phyloP scores from a whole-genome alignment of 805 yeast genomes.

The Saturnispora hagleri region DNA sequence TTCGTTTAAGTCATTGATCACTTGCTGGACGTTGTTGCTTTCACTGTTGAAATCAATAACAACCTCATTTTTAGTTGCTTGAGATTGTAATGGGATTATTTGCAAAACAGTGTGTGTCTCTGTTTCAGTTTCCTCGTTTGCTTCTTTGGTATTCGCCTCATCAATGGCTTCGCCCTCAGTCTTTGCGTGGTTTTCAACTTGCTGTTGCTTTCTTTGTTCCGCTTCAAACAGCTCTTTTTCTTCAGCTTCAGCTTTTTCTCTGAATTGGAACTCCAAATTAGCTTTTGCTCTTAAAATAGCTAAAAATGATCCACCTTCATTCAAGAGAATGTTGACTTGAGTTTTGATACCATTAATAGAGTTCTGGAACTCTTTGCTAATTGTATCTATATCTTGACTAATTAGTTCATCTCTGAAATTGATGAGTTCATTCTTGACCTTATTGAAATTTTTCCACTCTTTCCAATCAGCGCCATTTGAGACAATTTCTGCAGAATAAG shows the following conservation, averaged over 20 bases:
- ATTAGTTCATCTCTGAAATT: slow-evolving; percentile 46
- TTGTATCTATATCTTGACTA: slow-evolving; percentile 25
- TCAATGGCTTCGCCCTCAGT: background rate
- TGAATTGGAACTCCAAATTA: slow-evolving; percentile 45
- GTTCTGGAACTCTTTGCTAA: slow-evolving; percentile 19
- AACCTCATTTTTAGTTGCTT: background rate
- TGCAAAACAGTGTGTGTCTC: slow-evolving; percentile 1
- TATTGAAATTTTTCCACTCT: slow-evolving; percentile 55
- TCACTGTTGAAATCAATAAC: background rate
- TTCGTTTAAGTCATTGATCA: background rate
- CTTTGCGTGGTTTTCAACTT: background rate
- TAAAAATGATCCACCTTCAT: slow-evolving; percentile 56
- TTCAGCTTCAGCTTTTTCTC: slow-evolving; percentile 36
- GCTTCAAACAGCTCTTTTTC: slow-evolving; percentile 3
- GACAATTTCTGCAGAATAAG: slow-evolving; percentile 53
- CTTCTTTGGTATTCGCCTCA: background rate
- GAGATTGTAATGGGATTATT: background rate
- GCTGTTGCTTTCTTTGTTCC: slow-evolving; percentile 7
- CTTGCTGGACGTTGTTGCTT: background rate
- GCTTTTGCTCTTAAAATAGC: slow-evolving; percentile 50
- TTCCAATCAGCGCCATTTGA: slow-evolving; percentile 36
- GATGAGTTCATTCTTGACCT: slow-evolving; percentile 45
- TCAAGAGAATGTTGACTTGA: slow-evolving; percentile 40
- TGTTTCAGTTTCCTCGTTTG: slow-evolving; percentile 11
- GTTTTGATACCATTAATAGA: slow-evolving; percentile 31